Evolutionary conservation across 2,329 filamentous ascomycete species (phyloP).

Genomic region (Fusarium avenaceum): DNA sequence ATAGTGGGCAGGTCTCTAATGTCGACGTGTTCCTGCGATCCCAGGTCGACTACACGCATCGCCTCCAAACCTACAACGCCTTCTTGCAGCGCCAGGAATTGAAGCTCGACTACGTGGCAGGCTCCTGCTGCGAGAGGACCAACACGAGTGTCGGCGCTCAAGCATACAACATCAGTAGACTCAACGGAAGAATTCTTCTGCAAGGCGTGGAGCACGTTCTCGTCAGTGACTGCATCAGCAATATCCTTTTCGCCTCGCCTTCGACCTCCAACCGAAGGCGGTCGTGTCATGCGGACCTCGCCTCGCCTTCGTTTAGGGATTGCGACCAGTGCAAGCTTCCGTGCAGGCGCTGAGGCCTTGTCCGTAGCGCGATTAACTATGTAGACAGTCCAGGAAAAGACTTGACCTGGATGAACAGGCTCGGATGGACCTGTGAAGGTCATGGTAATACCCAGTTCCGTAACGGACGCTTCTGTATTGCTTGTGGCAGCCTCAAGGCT

Average conservation of each 20-base stretch:
- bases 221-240: slow-evolving; percentile 78
- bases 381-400: slow-evolving; percentile 80
- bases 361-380: slow-evolving; percentile 78
- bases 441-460: slow-evolving; percentile 79
- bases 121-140: slow-evolving; percentile 79
- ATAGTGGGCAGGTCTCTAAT: slow-evolving; percentile 80
- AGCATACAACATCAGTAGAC: slow-evolving; percentile 76
- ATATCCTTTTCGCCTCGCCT: slow-evolving; percentile 57
- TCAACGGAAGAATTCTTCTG: slow-evolving; percentile 76
- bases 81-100: slow-evolving; percentile 75
- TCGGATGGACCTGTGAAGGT: slow-evolving; percentile 74
- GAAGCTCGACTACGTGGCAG: slow-evolving; percentile 80
- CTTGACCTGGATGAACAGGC: slow-evolving; percentile 71
- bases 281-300: slow-evolving; percentile 66
- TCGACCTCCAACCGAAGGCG: slow-evolving; percentile 63
- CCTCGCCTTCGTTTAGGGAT: slow-evolving; percentile 74
- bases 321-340: slow-evolving; percentile 78
- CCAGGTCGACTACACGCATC: slow-evolving; percentile 79
- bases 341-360: slow-evolving; percentile 59
- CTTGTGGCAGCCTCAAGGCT: slow-evolving; percentile 67
- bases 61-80: slow-evolving; percentile 80
- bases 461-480: slow-evolving; percentile 62
- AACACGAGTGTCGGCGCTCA: slow-evolving; percentile 80
- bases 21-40: slow-evolving; percentile 81
- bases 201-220: slow-evolving; percentile 78